Evolutionary conservation across 2,329 filamentous ascomycete species (phyloP).

Genomic region (Penicillium sp.): DNA sequence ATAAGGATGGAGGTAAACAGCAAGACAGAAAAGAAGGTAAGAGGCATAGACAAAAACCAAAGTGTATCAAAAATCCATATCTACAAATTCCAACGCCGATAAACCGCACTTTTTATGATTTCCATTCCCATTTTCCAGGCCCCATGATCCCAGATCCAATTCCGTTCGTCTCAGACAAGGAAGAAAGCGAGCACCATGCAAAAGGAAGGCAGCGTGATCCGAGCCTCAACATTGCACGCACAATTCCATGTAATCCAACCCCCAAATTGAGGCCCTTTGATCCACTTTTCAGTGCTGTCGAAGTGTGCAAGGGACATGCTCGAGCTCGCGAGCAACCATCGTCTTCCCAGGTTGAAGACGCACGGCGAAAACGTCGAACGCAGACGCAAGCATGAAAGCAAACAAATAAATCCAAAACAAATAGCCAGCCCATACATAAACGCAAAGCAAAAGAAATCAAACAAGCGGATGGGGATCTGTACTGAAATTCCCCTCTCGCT

Average conservation of each 20-base stretch:
- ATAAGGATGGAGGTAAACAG: background rate
- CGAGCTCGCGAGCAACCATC: background rate
- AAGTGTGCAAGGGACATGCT: background rate
- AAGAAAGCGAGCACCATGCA: constrained; percentile 12
- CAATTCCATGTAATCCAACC: background rate
- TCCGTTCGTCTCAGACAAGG: background rate
- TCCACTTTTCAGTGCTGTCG: background rate
- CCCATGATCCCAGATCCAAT: constrained; percentile 12
- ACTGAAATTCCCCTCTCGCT: constrained; percentile 1
- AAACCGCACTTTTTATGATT: constrained; percentile 26
- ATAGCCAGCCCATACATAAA: constrained; percentile 20
- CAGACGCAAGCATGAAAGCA: constrained; percentile 22
- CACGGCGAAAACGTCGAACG: constrained; percentile 3
- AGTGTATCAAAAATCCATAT: constrained; percentile 29
- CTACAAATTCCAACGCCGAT: constrained; percentile 26
- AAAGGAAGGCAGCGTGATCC: constrained; percentile 3
- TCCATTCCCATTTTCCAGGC: constrained; percentile 18
- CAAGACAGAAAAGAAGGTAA: constrained; percentile 11
- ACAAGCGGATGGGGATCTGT: constrained; percentile 3
- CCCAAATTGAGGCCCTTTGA: background rate
- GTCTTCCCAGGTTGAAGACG: background rate
- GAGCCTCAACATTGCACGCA: background rate
- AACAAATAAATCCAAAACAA: constrained; percentile 36
- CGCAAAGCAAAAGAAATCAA: constrained; percentile 11
- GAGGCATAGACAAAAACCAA: constrained; percentile 19